These are phyloP conservation scores for Eutrema japonicum DNA, from an alignment of 345 rosid genomes.

Conservation along the genomic window DNA sequence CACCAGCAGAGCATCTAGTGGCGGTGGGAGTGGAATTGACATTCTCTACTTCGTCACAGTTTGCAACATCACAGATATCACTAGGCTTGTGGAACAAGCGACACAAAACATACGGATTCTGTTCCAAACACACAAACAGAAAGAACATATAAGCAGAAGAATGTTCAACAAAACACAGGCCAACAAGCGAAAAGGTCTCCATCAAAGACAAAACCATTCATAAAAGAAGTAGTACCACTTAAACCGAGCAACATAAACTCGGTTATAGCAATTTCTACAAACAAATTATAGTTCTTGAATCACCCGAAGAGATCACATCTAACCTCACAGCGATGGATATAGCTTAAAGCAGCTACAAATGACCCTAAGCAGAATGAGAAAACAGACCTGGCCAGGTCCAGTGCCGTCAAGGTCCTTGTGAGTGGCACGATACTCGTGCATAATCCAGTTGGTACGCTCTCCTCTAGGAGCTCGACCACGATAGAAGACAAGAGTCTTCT, in stretches of 20 bases:
- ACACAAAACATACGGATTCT: conserved; percentile 80
- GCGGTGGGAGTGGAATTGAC: conserved; percentile 55
- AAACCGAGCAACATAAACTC: not conserved
- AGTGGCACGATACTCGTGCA: conserved; percentile 93
- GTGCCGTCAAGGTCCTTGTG: conserved; percentile 75
- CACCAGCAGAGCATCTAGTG: conserved; percentile 66
- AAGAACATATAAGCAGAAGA: conserved; percentile 2
- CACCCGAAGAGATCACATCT: not conserved
- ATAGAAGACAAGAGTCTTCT: conserved; percentile 89
- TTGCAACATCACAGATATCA: conserved; percentile 50
- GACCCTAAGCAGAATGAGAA: not conserved
- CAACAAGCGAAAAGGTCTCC: not conserved
- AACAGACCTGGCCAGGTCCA: conserved; percentile 75
- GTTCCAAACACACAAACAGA: conserved; percentile 27
- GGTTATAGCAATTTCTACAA: not conserved
- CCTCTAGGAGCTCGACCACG: conserved; percentile 97
- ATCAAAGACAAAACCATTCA: not conserved
- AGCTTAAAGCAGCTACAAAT: not conserved
- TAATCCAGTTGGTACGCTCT: conserved; percentile 82
- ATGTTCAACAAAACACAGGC: not conserved
- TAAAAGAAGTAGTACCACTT: not conserved
- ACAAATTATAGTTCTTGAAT: not conserved
- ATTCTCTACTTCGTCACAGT: conserved; percentile 60
- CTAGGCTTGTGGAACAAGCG: conserved; percentile 81
- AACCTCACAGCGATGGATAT: not conserved